Evolutionary conservation across 2,329 filamentous ascomycete genomes (phyloP), one percentile per base, ranked within the genome.

Genomic region (Trichoderma cornu-damae): DNA sequence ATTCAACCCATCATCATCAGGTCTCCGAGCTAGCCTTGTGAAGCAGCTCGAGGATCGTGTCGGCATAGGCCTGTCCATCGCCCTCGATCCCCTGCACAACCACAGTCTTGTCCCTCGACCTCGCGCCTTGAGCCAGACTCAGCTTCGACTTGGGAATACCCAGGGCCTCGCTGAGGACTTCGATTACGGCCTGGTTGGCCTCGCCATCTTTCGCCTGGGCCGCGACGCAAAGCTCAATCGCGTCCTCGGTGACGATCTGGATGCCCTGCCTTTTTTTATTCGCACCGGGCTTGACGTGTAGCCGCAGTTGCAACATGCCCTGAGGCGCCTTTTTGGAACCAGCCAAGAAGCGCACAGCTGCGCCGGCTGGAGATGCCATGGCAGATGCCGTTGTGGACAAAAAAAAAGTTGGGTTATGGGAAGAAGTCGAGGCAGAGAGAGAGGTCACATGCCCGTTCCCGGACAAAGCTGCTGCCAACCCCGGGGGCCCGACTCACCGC

Each of bases 271-370:
- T 79, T 22, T 75, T 75, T 26, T 80, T 82, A 67, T 76, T 83
- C 11, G 82, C 80, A 3, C 85, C 84, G 0, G 87, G 84, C 60
- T 87, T 88, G 57, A 90, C 81, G 62, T 81, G 83, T 67, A 87
- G 88, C 24, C 80, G 76, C 30, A 90, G 72, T 54, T 85, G 80
- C 16, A 90, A 68, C 2, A 71, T 75, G 22, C 72, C 74, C 3
- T 71, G 59, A 26, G 72, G 65, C 0, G 76, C 73, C 58, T 78
- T 81, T 50, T 75, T 77, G 48, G 77, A 70, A 3, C 74, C 73
- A 3, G 76, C 72, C 44, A 82, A 12, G 62, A 79, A 81, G 46
- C 74, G 73, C 49, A 80, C 72, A 46, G 76, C 68, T 50, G 76
- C 67, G 49, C 69, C 59, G 52, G 64, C 62, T 56, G 65, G 62